Percentiles rank a stretch among this genome's conserved stretches.
Conservation (phyloP, 2,329 filamentous ascomycete species). For the Fusarium globosum region DNA sequence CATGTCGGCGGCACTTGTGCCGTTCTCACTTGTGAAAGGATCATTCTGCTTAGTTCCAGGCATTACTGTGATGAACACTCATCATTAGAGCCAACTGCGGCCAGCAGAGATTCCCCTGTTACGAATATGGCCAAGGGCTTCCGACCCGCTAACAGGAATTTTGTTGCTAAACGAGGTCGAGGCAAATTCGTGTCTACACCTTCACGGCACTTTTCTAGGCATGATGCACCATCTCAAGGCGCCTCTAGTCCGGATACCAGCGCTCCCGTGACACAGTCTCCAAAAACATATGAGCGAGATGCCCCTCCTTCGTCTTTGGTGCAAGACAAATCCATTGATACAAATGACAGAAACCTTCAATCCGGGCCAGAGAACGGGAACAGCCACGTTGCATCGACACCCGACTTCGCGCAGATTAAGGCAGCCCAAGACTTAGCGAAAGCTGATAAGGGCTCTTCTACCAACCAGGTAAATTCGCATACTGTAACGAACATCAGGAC, state of each 20-base stretch:
- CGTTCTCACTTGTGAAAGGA: constrained; percentile 21
- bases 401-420: neutral
- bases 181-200: constrained; percentile 8
- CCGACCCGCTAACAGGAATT: constrained; percentile 5
- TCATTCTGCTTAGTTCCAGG: constrained; percentile 21
- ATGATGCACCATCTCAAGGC: neutral
- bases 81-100: neutral
- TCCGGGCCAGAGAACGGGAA: neutral
- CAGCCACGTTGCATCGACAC: neutral
- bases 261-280: neutral
- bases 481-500: neutral
- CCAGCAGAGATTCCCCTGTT: neutral
- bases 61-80: constrained; percentile 25
- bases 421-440: neutral
- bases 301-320: neutral
- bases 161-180: constrained; percentile 33
- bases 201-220: constrained; percentile 1
- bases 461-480: neutral
- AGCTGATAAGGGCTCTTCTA: neutral
- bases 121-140: neutral
- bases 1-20: constrained; percentile 32
- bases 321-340: neutral
- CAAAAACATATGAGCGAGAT: neutral
- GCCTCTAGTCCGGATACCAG: neutral
- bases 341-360: neutral